Base-by-base conservation (phyloP, 2,329 filamentous ascomycete genomes). In the Cladosporium sp. region DNA sequence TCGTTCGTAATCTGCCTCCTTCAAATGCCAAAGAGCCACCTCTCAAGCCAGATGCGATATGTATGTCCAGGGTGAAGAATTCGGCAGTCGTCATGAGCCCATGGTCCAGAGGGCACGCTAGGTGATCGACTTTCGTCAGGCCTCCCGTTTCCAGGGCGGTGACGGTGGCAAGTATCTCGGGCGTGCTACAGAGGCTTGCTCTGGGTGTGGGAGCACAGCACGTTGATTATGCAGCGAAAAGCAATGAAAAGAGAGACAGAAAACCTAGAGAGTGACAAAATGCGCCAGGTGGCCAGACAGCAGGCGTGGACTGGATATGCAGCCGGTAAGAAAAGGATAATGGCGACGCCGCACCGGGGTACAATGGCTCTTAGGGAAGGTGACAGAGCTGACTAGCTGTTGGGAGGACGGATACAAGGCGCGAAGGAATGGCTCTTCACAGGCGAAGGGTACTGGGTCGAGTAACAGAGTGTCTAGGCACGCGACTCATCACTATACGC, bases 371-470 rank as follows among this genome's bases (percentile, higher is more conserved):
- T 48, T 48, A 48, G 45, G 45, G 36, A 48, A 39, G 45, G 36
- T 40, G 45, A 25, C 16, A 22, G 45, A 48, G 45, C 36, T 40
- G 36, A 40, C 36, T 13, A n/a, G 32, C 32, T 15, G 32, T 40
- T 30, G 45, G 16, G 45, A 32, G 18, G 32, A n/a, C 15, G 18
- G 20, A 15, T 40, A 20, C 36, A 32, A 48, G 45, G 45, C 45
- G 45, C 45, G 45, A 48, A 48, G 45, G 45, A 48, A 38, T 40
- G 36, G 35, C 36, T 40, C 45, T 48, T 40, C 45, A 48, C 25
- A 48, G 36, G 45, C 45, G 45, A 48, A 39, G 36, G 11, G 27
- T 33, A 25, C 36, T 48, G 25, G 30, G 36, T 25, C 45, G 36
- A 16, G n/a, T n/a, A n/a, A n/a, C n/a, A n/a, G n/a, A n/a, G 29